Base-by-base conservation (phyloP, 179 eudicot genomes). In the Silene coronaria region DNA sequence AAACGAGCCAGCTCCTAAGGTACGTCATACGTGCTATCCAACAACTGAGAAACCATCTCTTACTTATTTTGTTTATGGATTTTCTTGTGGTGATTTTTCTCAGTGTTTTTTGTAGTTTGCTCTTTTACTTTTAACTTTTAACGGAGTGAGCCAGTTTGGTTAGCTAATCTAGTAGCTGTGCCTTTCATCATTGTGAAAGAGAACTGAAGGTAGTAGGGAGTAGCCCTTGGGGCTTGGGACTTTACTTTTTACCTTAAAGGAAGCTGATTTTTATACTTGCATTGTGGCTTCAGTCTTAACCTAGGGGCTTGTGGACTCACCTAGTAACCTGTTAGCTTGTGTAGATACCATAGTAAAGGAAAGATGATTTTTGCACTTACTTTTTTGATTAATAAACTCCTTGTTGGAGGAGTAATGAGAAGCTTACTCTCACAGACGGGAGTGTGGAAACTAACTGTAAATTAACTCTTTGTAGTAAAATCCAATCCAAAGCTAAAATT, bases 1-100 rank as follows among this genome's bases (percentile, higher is more conserved):
- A 79, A 88, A 89, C 77, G 99, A 95, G 81, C 92, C 97, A 30
- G 87, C 95, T 77, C 99, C 99, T 6, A 88, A 88, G 99, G 99
- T 91, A 87, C 48, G 59, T 14, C 24, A 38, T 68, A 34, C 48
- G 59, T 14, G 32, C 53, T 68, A 34, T 62, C 24, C 16, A 28
- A 70, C 30, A 46, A 34, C 17, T 26, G n/a, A 46, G 51, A 38
- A 51, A 42, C 8, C 22, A 48, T 34, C 6, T 19, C 36, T 17
- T 72, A 14, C 4, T 17, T 59, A 14, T 34, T 55, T 0, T 27
- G 17, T 51, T 2, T 14, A 38, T 9, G 9, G 45, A 38, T 38
- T 60, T 6, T 14, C 27, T 3, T 67, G 17, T 73, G 22, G 26
- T 38, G 1, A 21, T 32, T 58, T 63, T 11, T 36, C 5, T 34